These are phyloP conservation scores for Anthostomella pinea DNA, from an alignment of 2,329 filamentous ascomycete genomes.

Conservation along the genomic window DNA sequence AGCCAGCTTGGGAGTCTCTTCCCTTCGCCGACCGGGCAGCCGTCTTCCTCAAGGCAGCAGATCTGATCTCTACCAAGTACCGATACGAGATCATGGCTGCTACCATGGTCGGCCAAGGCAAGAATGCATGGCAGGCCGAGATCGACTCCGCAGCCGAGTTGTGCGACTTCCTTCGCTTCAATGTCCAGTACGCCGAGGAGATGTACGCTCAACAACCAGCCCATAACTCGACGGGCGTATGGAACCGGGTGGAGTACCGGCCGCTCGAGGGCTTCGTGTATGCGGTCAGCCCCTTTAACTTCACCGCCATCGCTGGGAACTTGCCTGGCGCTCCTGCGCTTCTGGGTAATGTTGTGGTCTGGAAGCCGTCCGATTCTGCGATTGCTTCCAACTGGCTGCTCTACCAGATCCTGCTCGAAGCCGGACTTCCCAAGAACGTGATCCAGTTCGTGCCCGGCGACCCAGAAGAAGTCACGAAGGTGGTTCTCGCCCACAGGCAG, in stretches of 20 bases:
- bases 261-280: constrained; percentile 95
- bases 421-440: constrained; percentile 82
- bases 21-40: constrained; percentile 90
- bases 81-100: constrained; percentile 95
- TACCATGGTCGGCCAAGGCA: constrained; percentile 94
- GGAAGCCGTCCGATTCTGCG: constrained; percentile 91
- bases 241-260: constrained; percentile 89
- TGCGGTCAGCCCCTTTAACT: constrained; percentile 93
- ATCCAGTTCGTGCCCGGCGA: constrained; percentile 93
- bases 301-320: constrained; percentile 91
- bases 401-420: constrained; percentile 87
- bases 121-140: constrained; percentile 99
- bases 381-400: constrained; percentile 90
- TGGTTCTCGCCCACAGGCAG: constrained; percentile 70
- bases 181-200: constrained; percentile 90
- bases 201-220: constrained; percentile 83
- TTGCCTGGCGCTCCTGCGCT: constrained; percentile 78
- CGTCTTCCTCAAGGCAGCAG: constrained; percentile 93
- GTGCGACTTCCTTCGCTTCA: constrained; percentile 90
- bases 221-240: constrained; percentile 79
- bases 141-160: constrained; percentile 93
- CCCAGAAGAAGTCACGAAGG: constrained; percentile 77
- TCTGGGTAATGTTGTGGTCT: constrained; percentile 91
- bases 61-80: constrained; percentile 88
- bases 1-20: constrained; percentile 78